Evolutionary conservation across 2,329 filamentous ascomycete species (phyloP).

Genomic region (Penicillium sclerotigenum): DNA sequence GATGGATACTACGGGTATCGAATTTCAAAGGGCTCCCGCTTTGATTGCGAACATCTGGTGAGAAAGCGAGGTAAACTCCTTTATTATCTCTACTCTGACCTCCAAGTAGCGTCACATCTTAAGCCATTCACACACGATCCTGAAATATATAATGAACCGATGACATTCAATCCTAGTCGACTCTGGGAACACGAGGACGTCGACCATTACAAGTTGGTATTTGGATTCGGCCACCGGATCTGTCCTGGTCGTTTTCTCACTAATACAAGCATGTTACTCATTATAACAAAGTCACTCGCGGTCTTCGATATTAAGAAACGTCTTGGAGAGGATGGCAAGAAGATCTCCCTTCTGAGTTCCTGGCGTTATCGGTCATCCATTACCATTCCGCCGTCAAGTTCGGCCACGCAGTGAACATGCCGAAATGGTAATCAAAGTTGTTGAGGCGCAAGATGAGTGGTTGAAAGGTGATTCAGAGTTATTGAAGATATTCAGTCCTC

Average conservation of each 20-base stretch:
- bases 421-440: slow-evolving; percentile 30
- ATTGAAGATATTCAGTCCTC: not conserved
- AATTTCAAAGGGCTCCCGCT: not conserved
- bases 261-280: slow-evolving; percentile 42
- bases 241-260: slow-evolving; percentile 44
- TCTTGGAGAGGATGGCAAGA: slow-evolving; percentile 37
- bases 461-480: not conserved
- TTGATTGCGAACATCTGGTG: not conserved
- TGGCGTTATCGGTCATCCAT: slow-evolving; percentile 36
- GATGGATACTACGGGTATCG: not conserved
- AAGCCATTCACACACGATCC: slow-evolving; percentile 31
- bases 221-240: slow-evolving; percentile 42
- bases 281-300: slow-evolving; percentile 46
- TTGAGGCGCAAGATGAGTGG: slow-evolving; percentile 12
- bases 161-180: slow-evolving; percentile 44
- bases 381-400: slow-evolving; percentile 35
- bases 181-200: slow-evolving; percentile 39
- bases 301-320: slow-evolving; percentile 48
- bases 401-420: slow-evolving; percentile 35
- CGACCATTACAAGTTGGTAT: slow-evolving; percentile 30
- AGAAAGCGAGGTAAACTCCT: not conserved
- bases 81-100: not conserved
- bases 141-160: slow-evolving; percentile 33
- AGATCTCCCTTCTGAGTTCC: slow-evolving; percentile 31
- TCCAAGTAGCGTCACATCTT: not conserved